Evolutionary conservation across 148 eudicot genomes (phyloP).

Genomic region (Nepenthes gracilis): DNA sequence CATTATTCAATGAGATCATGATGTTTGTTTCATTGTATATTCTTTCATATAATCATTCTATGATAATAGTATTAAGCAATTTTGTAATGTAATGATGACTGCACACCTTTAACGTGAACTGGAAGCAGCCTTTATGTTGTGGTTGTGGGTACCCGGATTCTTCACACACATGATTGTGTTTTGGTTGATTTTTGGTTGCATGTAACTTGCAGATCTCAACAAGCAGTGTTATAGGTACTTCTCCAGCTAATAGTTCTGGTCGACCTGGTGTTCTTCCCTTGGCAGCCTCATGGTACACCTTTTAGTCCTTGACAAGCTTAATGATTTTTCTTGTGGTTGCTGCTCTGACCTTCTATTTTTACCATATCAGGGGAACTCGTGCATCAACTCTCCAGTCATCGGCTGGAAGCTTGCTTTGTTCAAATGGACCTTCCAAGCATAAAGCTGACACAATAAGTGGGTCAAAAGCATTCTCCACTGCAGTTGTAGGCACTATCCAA

Average conservation of each 20-base stretch:
- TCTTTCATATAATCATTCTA: too few species aligned
- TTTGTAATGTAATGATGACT: too few species aligned
- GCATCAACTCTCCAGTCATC: constrained; percentile 38
- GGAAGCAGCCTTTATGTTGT: too few species aligned
- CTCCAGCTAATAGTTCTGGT: constrained; percentile 69
- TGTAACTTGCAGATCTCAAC: constrained; percentile 31
- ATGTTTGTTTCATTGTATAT: too few species aligned
- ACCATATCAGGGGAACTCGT: constrained; percentile 47
- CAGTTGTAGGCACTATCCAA: constrained; percentile 21
- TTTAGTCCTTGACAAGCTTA: background rate
- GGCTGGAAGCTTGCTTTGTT: constrained; percentile 25
- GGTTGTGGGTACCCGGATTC: too few species aligned
- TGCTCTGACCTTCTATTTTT: background rate
- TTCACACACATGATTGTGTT: background rate
- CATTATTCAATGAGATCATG: too few species aligned
- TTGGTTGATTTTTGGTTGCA: background rate
- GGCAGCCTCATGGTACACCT: constrained; percentile 77
- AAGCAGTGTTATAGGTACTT: constrained; percentile 33
- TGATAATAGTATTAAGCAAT: too few species aligned
- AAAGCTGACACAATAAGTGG: constrained; percentile 30
- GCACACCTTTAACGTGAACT: too few species aligned
- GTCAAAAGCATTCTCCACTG: constrained; percentile 25
- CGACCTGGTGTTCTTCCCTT: constrained; percentile 75
- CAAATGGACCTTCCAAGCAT: constrained; percentile 47
- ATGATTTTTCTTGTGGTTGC: background rate